A percentile compares a stretch with the other conserved stretches of the same genome.
Conservation (phyloP, 2,329 filamentous ascomycete species). For the Aquanectria penicillioides region DNA sequence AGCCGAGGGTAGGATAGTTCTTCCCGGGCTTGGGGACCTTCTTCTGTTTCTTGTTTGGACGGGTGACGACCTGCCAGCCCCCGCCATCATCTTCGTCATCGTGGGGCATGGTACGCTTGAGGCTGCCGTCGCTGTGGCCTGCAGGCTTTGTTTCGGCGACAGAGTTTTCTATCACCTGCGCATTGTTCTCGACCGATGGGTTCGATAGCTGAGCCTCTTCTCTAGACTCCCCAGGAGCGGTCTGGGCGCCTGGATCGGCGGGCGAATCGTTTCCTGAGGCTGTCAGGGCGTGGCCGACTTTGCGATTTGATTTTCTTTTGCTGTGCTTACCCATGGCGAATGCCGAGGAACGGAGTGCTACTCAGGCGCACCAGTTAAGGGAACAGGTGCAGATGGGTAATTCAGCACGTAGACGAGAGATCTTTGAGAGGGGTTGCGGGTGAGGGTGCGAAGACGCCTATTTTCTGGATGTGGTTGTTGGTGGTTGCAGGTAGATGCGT, state of each 20-base stretch:
- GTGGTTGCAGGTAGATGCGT: too few relatives aligned
- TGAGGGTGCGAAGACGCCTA: too few relatives aligned
- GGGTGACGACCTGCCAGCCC: conserved; percentile 67
- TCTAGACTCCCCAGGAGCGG: conserved; percentile 13
- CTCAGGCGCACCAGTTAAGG: conserved; percentile 23
- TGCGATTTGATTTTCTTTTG: conserved; percentile 27
- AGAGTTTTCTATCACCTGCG: conserved; percentile 1
- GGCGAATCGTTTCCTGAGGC: conserved; percentile 26
- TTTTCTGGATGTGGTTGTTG: conserved; percentile 1
- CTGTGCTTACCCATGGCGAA: conserved; percentile 39
- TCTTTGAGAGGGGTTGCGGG: too few relatives aligned
- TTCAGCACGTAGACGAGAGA: too few relatives aligned
- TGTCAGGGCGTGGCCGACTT: conserved; percentile 31
- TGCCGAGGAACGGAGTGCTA: conserved; percentile 20
- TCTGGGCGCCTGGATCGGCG: conserved; percentile 15
- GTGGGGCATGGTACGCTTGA: conserved; percentile 62
- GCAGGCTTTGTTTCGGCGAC: conserved; percentile 30
- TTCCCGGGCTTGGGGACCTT: conserved; percentile 66
- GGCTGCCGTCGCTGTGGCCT: conserved; percentile 50
- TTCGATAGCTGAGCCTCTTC: conserved; percentile 23
- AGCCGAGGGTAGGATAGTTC: conserved; percentile 69
- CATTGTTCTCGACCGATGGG: neutral
- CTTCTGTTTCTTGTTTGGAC: conserved; percentile 67
- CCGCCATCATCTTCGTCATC: conserved; percentile 52
- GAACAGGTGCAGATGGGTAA: too few relatives aligned